These are phyloP conservation scores for Phlebiopsis flavidoalba DNA, from an alignment of 768 basidiomycete species.

Conservation along the genomic window DNA sequence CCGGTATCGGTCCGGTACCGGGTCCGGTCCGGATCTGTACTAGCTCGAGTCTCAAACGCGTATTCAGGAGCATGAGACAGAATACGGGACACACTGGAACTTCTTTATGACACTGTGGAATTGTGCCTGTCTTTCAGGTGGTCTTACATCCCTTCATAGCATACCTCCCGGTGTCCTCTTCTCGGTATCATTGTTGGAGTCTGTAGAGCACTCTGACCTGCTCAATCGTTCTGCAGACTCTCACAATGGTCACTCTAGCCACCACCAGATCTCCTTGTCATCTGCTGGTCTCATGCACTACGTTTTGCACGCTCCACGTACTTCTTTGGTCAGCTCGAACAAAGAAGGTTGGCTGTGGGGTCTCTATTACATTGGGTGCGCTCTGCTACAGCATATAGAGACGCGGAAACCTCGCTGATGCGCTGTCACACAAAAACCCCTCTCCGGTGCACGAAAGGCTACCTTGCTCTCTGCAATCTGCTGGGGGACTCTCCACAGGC, in stretches of 20 bases:
- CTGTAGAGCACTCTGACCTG: not conserved
- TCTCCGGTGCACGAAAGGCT: slow-evolving; percentile 45
- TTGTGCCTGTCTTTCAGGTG: slow-evolving; percentile 71
- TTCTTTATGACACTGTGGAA: slow-evolving; percentile 92
- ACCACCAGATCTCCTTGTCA: slow-evolving; percentile 67
- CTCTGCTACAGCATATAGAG: no score
- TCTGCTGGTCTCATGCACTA: slow-evolving; percentile 51
- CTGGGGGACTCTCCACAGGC: slow-evolving; percentile 79
- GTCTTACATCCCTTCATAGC: slow-evolving; percentile 62
- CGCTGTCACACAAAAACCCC: no score
- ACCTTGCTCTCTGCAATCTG: slow-evolving; percentile 84
- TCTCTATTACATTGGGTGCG: slow-evolving; percentile 70
- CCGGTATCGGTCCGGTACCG: slow-evolving; percentile 56
- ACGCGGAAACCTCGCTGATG: not conserved
- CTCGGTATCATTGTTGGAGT: slow-evolving; percentile 52
- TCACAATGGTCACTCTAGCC: slow-evolving; percentile 34
- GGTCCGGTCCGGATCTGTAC: not conserved
- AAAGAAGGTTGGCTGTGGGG: slow-evolving; percentile 93
- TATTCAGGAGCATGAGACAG: slow-evolving; percentile 83
- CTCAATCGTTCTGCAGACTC: not conserved
- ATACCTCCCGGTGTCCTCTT: slow-evolving; percentile 50
- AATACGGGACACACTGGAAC: slow-evolving; percentile 98
- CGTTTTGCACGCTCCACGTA: slow-evolving; percentile 61
- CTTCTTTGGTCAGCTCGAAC: slow-evolving; percentile 66
- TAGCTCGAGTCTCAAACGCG: not conserved